Base-by-base conservation (phyloP, 2,329 filamentous ascomycete genomes). In the Sporothrix sp. region DNA sequence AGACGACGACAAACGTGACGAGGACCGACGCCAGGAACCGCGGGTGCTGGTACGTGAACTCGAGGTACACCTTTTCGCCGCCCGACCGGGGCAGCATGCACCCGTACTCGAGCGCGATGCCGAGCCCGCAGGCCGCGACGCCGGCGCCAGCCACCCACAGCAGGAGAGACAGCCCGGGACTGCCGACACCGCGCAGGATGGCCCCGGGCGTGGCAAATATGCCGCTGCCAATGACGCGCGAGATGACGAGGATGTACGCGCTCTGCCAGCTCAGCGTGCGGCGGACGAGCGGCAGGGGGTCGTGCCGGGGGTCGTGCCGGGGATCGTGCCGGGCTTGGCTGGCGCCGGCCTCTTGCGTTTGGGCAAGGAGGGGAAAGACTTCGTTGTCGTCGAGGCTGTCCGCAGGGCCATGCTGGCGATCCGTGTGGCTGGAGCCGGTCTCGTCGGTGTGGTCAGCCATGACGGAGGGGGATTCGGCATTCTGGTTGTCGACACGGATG, bases 131-230 rank as follows among this genome's bases (percentile, higher is more conserved):
- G 7, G 74, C 79, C 0, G 80, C 76, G 7, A 85, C 68, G 1
- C 79, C 57, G 0, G 80, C 78, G 1, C 82, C 83, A 0, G 78
- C 63, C 0, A 82, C 50, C 84, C 84, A 87, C 3, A 87, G 63
- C 1, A 73, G 56, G 2, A 87, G 63, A 0, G 80, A 73, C 2
- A 86, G 65, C 0, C 82, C 82, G 0, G 82, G 71, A 50, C 82
- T 87, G 1, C 84, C 84, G 2, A 81, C 78, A 0, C 78, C 75
- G 33, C 78, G 74, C 3, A 85, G 71, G 45, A 88, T 84, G 4
- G 81, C 73, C 0, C 79, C 82, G 0, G 81, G 84, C 0, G 82
- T 85, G 1, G 83, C 82, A 59, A 87, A 87, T 56, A 87, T 85
- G 23, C 82, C 83, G 58, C 75, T 82, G 11, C 82, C 82, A 27